Conservation (phyloP, 768 basidiomycete species). For the Mycena galericulata region DNA sequence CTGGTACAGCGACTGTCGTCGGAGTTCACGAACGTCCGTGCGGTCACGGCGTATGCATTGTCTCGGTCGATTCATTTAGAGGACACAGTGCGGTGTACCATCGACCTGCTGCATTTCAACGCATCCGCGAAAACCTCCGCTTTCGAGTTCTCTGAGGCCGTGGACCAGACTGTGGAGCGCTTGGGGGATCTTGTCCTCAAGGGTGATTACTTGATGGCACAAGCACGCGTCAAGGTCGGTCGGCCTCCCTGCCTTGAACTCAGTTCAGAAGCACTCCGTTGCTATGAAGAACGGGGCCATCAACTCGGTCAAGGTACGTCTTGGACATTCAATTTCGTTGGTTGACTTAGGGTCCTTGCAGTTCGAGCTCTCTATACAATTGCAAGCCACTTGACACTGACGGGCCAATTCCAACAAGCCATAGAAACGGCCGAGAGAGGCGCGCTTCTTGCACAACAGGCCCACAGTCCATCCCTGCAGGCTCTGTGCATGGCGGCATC, state of each 20-base stretch:
- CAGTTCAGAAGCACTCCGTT: neutral
- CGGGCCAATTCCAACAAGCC: neutral
- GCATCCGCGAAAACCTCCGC: neutral
- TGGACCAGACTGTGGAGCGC: neutral
- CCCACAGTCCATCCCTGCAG: constrained; percentile 1
- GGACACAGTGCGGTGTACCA: constrained; percentile 16
- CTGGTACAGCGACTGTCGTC: constrained; percentile 13
- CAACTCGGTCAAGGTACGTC: constrained; percentile 11
- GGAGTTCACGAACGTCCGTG: constrained; percentile 18
- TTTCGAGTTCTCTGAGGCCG: constrained; percentile 3
- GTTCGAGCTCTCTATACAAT: constrained; percentile 9
- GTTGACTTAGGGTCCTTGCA: neutral
- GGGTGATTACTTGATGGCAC: constrained; percentile 17
- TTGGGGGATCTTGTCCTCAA: neutral
- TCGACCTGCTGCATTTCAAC: constrained; percentile 24
- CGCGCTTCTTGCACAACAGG: constrained; percentile 9
- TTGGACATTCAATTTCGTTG: neutral
- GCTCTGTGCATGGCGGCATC: constrained; percentile 13
- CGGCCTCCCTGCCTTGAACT: neutral
- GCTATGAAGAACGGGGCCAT: constrained; percentile 13
- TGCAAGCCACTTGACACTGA: neutral
- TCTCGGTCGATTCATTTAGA: neutral
- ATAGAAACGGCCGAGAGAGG: constrained; percentile 5
- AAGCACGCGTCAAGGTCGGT: constrained; percentile 4
- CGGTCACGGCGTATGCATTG: constrained; percentile 10